A percentile compares a stretch with the other conserved stretches of the same genome.
Evolutionary conservation across 2,329 filamentous ascomycete species (phyloP).

Genomic region (Talaromyces sp.): DNA sequence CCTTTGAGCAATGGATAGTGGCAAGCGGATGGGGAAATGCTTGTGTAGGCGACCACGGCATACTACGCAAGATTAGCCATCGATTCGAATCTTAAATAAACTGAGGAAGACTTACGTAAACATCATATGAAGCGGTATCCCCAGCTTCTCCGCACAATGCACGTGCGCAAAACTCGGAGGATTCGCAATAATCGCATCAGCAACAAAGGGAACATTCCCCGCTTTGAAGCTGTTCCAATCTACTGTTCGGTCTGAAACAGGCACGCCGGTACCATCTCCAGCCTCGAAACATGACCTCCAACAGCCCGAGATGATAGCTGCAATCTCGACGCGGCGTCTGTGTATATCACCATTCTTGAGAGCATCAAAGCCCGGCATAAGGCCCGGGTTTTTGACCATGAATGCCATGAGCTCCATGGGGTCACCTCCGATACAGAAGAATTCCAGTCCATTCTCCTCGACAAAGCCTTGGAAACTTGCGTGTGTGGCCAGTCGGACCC

Average conservation of each 20-base stretch:
- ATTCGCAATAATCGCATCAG: slow-evolving; percentile 84
- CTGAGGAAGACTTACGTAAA: slow-evolving; percentile 63
- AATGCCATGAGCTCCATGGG: slow-evolving; percentile 77
- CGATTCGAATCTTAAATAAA: neutral
- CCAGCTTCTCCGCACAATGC: slow-evolving; percentile 74
- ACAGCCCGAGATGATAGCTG: slow-evolving; percentile 76
- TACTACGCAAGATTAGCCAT: slow-evolving; percentile 46
- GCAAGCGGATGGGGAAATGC: slow-evolving; percentile 83
- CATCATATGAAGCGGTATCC: slow-evolving; percentile 78
- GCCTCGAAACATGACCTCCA: slow-evolving; percentile 83
- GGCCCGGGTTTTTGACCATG: slow-evolving; percentile 84
- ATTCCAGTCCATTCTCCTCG: slow-evolving; percentile 68
- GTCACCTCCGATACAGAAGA: slow-evolving; percentile 73
- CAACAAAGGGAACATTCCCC: slow-evolving; percentile 63
- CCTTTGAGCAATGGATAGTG: slow-evolving; percentile 73
- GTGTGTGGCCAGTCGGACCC: slow-evolving; percentile 72
- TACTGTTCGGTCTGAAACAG: slow-evolving; percentile 31
- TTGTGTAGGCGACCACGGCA: slow-evolving; percentile 87
- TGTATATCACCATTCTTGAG: slow-evolving; percentile 73
- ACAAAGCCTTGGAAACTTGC: slow-evolving; percentile 66
- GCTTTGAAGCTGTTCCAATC: slow-evolving; percentile 40
- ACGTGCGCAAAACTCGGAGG: slow-evolving; percentile 75
- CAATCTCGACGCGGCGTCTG: slow-evolving; percentile 69
- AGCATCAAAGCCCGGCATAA: slow-evolving; percentile 79
- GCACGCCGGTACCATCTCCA: slow-evolving; percentile 59